phyloP scores from a whole-genome alignment of 106 monocot species.

The Vanilla planifolia region DNA sequence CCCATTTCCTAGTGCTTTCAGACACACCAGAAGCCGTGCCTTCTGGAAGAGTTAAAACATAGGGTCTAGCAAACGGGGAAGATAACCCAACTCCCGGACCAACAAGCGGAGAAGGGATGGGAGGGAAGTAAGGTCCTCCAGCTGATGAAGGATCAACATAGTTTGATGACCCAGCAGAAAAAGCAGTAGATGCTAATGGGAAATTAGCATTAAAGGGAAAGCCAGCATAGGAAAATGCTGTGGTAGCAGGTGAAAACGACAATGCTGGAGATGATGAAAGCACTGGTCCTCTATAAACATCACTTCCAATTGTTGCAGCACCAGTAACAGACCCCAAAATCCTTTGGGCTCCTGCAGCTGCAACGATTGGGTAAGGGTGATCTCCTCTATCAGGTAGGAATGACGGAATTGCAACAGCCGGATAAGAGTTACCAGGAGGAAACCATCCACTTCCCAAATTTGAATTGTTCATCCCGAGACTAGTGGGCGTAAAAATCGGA shows the following conservation, averaged over 20 bases:
- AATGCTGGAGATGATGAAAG: conserved; percentile 43
- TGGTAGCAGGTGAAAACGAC: conserved; percentile 27
- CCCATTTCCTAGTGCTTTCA: conserved; percentile 40
- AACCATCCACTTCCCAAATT: conserved; percentile 45
- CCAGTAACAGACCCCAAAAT: conserved; percentile 25
- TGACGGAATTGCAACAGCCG: conserved; percentile 30
- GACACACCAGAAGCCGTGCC: conserved; percentile 16
- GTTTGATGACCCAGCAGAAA: conserved; percentile 22
- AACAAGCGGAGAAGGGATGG: conserved; percentile 39
- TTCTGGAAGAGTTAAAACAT: conserved; percentile 35
- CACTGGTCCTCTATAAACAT: conserved; percentile 40
- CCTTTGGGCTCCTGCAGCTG: conserved; percentile 33
- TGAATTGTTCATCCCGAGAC: conserved; percentile 35
- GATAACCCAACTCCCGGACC: conserved; percentile 29
- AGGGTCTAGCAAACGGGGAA: conserved; percentile 35
- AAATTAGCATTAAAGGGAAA: conserved; percentile 38
- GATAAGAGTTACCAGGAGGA: conserved; percentile 36
- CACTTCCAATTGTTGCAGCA: conserved; percentile 23
- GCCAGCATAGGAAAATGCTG: conserved; percentile 38
- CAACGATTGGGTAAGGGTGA: conserved; percentile 35
- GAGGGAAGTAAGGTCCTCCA: conserved; percentile 32
- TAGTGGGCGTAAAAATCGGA: conserved; percentile 23
- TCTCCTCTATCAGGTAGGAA: conserved; percentile 39
- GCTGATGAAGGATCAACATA: conserved; percentile 28
- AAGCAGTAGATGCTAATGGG: conserved; percentile 30